phyloP scores from a whole-genome alignment of 441 rosid species.

The Gossypium davidsonii region DNA sequence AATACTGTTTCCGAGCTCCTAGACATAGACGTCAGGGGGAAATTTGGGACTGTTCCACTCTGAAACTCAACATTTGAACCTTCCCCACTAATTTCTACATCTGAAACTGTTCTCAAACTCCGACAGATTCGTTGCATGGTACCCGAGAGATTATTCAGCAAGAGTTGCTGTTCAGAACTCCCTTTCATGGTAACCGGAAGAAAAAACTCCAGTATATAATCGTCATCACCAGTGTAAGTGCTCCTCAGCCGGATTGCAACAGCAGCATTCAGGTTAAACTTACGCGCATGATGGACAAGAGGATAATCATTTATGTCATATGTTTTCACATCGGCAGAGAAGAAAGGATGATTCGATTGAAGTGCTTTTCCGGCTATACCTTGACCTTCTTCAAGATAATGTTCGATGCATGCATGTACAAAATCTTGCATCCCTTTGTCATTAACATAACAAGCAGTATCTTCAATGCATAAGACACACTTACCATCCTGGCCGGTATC shows the following conservation, averaged over 20 bases:
- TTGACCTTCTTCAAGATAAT: constrained; percentile 69
- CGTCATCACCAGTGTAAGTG: constrained; percentile 61
- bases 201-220: constrained; percentile 80
- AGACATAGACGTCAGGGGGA: constrained; percentile 23
- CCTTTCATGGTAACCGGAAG: constrained; percentile 74
- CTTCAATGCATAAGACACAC: constrained; percentile 55
- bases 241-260: constrained; percentile 87
- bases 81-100: constrained; percentile 35
- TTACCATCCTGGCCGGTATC: constrained; percentile 29
- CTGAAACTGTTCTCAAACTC: constrained; percentile 72
- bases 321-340: constrained; percentile 65
- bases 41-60: constrained; percentile 26
- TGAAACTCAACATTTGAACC: constrained; percentile 27
- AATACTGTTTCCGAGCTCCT: constrained; percentile 32
- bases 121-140: constrained; percentile 83
- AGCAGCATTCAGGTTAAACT: constrained; percentile 73
- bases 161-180: constrained; percentile 70
- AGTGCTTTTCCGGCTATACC: constrained; percentile 88
- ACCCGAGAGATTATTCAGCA: constrained; percentile 69
- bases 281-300: constrained; percentile 84
- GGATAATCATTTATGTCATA: constrained; percentile 69
- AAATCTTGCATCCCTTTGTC: constrained; percentile 66
- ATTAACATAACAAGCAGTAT: constrained; percentile 69
- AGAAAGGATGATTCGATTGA: constrained; percentile 70
- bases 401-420: constrained; percentile 71